These are phyloP conservation scores for Starmerella ratchasimensis DNA, from an alignment of 805 yeast genomes.

Conservation along the genomic window DNA sequence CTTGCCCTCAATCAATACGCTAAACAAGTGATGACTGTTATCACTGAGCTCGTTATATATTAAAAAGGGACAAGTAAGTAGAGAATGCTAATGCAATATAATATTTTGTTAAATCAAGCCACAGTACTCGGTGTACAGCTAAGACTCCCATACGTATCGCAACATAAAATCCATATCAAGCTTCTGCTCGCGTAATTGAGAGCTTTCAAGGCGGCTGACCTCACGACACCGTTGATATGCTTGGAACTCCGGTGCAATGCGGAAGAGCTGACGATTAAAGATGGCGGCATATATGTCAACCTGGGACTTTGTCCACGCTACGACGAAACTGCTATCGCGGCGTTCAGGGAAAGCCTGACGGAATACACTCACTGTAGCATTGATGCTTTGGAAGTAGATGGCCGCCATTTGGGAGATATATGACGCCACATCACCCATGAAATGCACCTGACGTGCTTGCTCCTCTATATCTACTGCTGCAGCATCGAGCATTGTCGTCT, in stretches of 20 bases:
- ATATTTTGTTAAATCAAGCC: neutral
- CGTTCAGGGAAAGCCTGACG: constrained; percentile 36
- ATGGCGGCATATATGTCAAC: constrained; percentile 44
- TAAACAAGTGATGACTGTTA: too few relatives aligned
- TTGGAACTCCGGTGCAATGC: constrained; percentile 34
- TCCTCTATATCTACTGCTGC: constrained; percentile 35
- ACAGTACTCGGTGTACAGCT: neutral
- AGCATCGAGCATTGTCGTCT: constrained; percentile 35
- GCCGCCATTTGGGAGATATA: constrained; percentile 50
- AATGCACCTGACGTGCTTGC: constrained; percentile 38
- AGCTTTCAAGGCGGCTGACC: constrained; percentile 44
- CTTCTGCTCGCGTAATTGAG: constrained; percentile 49
- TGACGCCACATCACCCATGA: constrained; percentile 40
- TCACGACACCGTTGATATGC: constrained; percentile 43
- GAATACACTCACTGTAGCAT: constrained; percentile 43
- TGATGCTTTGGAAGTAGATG: constrained; percentile 46
- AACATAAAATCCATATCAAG: constrained; percentile 62
- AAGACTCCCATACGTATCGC: constrained; percentile 28
- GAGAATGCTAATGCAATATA: neutral
- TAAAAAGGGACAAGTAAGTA: neutral
- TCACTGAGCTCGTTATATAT: neutral
- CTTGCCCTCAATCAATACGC: too few relatives aligned
- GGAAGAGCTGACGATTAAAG: constrained; percentile 50
- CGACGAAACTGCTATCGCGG: constrained; percentile 42
- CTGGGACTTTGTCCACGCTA: constrained; percentile 65